Evolutionary conservation across 306 rosid genomes (phyloP), one percentile per base, ranked within the genome.

Genomic region (Trichosanthes cucumerina): DNA sequence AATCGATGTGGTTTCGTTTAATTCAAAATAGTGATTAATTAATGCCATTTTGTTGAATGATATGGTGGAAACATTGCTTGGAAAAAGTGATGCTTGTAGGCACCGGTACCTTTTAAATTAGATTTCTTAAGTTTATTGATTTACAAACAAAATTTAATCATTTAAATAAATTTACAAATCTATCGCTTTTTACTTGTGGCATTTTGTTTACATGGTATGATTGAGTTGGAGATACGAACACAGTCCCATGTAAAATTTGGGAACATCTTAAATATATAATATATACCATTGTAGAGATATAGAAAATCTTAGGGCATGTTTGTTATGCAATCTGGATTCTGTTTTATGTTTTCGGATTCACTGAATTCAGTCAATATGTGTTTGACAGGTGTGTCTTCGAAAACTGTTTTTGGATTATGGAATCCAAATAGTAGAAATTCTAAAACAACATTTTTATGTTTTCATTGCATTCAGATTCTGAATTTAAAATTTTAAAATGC

Each of bases 11-110:
- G 33, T 69, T n/a, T n/a, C n/a, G n/a, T n/a, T 41, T 21, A 41
- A 9, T 65, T n/a, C 38, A 46, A 23, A 47, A 44, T 56, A 43
- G 8, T 73, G 10, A 65, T 36, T 34, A 73, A 26, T 73, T 49
- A 73, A 71, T 71, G 56, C 23, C 49, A 44, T 43, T 13, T 13
- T 13, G 56, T 44, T 46, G 76, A 71, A 28, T 73, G 59, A 49
- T 47, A 73, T 18, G 72, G 73, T 34, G 49, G 7, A 24, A 16
- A 26, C 13, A 28, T 72, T 72, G 56, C 76, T 71, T 44, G 76
- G 54, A 24, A 71, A 70, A 15, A 44, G 76, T 71, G 76, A 71
- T 73, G 77, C 77, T 73, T 73, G 60, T 73, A 28, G 58, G 49
- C 41, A 26, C 59, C 58, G 77, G n/a, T 73, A 73, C 60, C n/a